Percentiles rank a stretch among this genome's conserved stretches.
Evolutionary conservation across 129 eudicot genomes (phyloP).

Genomic region (Oenanthe sinensis): DNA sequence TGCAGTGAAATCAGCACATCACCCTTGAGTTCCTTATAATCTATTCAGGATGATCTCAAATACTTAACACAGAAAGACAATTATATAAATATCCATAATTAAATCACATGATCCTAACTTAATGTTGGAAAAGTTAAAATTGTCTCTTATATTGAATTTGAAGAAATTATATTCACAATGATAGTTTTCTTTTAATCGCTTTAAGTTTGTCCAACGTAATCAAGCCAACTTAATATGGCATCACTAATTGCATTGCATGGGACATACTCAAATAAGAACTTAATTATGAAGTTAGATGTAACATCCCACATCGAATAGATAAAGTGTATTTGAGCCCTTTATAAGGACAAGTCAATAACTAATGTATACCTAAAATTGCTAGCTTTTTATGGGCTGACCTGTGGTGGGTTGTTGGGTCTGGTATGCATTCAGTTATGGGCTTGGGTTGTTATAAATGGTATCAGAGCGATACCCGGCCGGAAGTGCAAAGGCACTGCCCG

Average conservation of each 20-base stretch:
- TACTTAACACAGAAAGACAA: neutral
- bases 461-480: too few relatives aligned
- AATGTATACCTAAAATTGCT: too few relatives aligned
- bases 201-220: neutral
- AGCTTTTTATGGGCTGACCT: too few relatives aligned
- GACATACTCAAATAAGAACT: neutral
- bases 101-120: neutral
- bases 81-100: neutral
- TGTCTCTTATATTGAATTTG: neutral
- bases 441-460: too few relatives aligned
- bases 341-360: too few relatives aligned
- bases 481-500: too few relatives aligned
- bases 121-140: neutral
- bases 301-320: too few relatives aligned
- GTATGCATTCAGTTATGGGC: too few relatives aligned
- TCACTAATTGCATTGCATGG: neutral
- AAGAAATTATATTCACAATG: neutral
- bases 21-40: neutral
- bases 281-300: neutral
- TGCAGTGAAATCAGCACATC: slow-evolving; percentile 26
- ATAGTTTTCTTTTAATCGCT: neutral
- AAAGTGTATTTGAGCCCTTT: too few relatives aligned
- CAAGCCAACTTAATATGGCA: neutral
- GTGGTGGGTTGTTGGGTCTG: too few relatives aligned
- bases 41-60: neutral